Base-by-base conservation (phyloP, 148 eudicot species). In the Nepenthes mirabilis region DNA sequence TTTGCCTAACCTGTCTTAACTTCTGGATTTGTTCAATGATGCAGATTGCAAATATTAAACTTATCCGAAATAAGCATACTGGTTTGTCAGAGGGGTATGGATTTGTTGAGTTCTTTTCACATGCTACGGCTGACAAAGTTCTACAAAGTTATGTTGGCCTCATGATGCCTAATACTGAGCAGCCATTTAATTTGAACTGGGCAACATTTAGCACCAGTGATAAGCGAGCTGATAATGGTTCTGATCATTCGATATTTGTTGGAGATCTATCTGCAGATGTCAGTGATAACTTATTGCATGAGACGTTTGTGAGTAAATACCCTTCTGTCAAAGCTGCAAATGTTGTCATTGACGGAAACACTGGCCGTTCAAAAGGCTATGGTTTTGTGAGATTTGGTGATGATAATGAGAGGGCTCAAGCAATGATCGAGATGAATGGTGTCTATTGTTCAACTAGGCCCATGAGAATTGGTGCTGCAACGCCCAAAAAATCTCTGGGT, bases 321-420 rank as follows among this genome's bases (percentile, higher is more conserved):
- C 79, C 88, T 10, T 88, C 98, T 69, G 91, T 93, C 58, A 93
- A 93, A 78, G 96, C 85, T 75, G 98, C 95, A 59, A 93, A 93
- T 71, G 98, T 93, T 74, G 96, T 93, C 52, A 86, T 86, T 51
- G 98, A 93, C 73, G 84, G 80, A 58, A 93, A 79, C 59, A 83
- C 96, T 49, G 95, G 96, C 43, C 83, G 98, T 3, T 91, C 98
- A 32, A 91, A 88, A 66, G 98, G 98, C 4, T 91, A 91, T 58
- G 98, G 98, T 47, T 93, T 93, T 74, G 96, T 93, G 33, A 93
- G 98, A 60, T 93, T 93, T 79, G 96, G 96, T 32, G 98, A 93
- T 76, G 98, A 93, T 61, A 70, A 36, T 66, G 98, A 93, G 73
- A 83, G 88, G 76, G 63, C 85, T 9, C 82, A 80, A 61, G 98